Base-by-base conservation (phyloP, 148 eudicot genomes). In the Chenopodium quinoa region DNA sequence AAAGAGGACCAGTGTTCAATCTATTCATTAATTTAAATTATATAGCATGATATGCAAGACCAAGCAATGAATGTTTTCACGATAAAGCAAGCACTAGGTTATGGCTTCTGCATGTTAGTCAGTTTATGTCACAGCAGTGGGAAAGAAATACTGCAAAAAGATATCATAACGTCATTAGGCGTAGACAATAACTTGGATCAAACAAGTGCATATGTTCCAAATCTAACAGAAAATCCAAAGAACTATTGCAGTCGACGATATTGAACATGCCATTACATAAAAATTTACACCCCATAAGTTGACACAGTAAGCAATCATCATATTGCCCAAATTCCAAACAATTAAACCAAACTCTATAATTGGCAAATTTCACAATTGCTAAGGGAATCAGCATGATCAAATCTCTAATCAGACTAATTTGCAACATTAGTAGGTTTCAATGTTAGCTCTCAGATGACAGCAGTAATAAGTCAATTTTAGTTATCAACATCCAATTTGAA, bases 51-150 rank as follows among this genome's bases (percentile, higher is more conserved):
- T 13, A 29, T 31, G 1, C 71, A 14, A 31, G 23, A 25, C 16
- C 70, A 1, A 25, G 22, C 19, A 58, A 14, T 58, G 34, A 16
- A 69, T 31, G 44, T 44, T 32, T 34, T 1, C 19, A 31, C 32
- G 73, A 69, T 22, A 69, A 69, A 69, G 46, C 46, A 69, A 69
- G 73, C 73, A 69, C 1, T 69, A 32, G 46, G 46, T 34, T 69
- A 32, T 69, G n/a, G 46, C 73, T 31, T 27, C 27, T 29, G 29
- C 12, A 25, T 27, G 71, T 67, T 34, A 14, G 5, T 14, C 37
- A 2, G 34, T 67, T 67, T 22, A 69, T 32, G 3, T 69, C 44
- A 69, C 73, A 69, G 7, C n/a, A 69, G 73, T 69, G 73, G 44
- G 44, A 40, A 40, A 40, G 44, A 40, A 17, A 16, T 10, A 69